These are phyloP conservation scores for Thielaviopsis euricoi DNA, from an alignment of 2,329 filamentous ascomycete genomes.

Conservation along the genomic window DNA sequence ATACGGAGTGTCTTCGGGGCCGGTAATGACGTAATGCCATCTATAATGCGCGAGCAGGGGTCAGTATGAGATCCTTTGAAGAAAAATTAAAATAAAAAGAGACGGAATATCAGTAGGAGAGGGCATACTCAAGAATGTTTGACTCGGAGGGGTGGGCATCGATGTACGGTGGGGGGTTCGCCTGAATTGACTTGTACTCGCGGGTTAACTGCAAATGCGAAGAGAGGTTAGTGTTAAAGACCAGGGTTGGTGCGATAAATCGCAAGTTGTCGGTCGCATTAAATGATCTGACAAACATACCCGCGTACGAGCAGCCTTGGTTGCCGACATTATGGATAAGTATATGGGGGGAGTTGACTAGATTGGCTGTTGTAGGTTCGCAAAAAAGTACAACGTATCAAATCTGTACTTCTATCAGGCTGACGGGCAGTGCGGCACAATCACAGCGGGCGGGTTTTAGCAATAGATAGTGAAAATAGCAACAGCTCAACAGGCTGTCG, in stretches of 20 bases:
- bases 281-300: conserved; percentile 25
- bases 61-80: conserved; percentile 13
- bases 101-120: background rate
- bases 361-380: background rate
- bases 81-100: background rate
- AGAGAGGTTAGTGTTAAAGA: background rate
- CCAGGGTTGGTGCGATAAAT: background rate
- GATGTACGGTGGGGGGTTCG: conserved; percentile 78
- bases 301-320: conserved; percentile 55
- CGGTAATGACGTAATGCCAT: conserved; percentile 93
- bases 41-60: conserved; percentile 22
- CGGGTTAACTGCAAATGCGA: conserved; percentile 32
- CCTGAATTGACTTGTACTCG: conserved; percentile 45
- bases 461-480: too few species aligned
- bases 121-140: conserved; percentile 70
- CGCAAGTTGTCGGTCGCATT: too few species aligned
- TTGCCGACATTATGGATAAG: conserved; percentile 38
- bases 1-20: conserved; percentile 86
- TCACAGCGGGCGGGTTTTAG: too few species aligned
- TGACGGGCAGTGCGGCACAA: too few species aligned
- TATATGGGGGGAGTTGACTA: background rate
- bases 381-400: conserved; percentile 5
- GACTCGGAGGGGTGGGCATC: conserved; percentile 74
- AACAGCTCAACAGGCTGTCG: too few species aligned
- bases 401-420: too few species aligned